A percentile compares a stretch with the other conserved stretches of the same genome.
phyloP scores from a whole-genome alignment of 1,284 basidiomycete genomes.

The Leucoagaricus sp. region DNA sequence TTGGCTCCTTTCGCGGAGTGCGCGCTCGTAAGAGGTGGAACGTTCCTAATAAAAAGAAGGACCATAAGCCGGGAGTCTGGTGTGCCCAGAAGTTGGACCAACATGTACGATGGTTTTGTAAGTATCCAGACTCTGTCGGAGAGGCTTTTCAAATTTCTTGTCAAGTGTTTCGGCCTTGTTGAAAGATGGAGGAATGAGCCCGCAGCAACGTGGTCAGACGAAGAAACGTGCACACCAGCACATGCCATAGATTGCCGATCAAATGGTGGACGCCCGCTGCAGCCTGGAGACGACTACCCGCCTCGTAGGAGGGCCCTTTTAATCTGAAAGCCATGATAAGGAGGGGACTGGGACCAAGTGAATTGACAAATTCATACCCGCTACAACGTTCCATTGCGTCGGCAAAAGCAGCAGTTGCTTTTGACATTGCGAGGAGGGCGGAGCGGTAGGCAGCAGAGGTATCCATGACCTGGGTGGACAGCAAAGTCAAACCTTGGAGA shows the following conservation, averaged over 20 bases:
- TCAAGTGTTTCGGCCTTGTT: constrained; percentile 81
- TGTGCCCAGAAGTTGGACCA: constrained; percentile 26
- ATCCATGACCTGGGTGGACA: constrained; percentile 61
- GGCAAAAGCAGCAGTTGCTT: constrained; percentile 85
- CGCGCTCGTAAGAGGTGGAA: constrained; percentile 77
- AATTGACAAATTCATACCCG: constrained; percentile 48
- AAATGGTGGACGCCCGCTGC: constrained; percentile 91
- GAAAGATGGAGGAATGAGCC: constrained; percentile 3
- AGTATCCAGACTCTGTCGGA: constrained; percentile 81
- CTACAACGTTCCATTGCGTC: constrained; percentile 85
- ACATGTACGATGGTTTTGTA: constrained; percentile 78
- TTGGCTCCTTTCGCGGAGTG: constrained; percentile 79
- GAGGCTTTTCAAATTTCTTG: constrained; percentile 88
- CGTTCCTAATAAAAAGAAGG: constrained; percentile 56
- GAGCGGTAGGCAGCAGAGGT: constrained; percentile 84
- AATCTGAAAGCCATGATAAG: constrained; percentile 42
- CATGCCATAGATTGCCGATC: constrained; percentile 91
- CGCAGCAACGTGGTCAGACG: not conserved
- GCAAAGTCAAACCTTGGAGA: not conserved
- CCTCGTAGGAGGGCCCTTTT: constrained; percentile 80
- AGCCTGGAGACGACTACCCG: constrained; percentile 76
- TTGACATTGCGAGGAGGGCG: constrained; percentile 82
- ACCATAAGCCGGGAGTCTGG: not conserved
- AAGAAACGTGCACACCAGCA: constrained; percentile 59
- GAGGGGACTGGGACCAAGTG: constrained; percentile 1